A percentile compares a stretch with the other conserved stretches of the same genome.
Evolutionary conservation across 148 eudicot species (phyloP).

Genomic region (Spergularia bocconei): DNA sequence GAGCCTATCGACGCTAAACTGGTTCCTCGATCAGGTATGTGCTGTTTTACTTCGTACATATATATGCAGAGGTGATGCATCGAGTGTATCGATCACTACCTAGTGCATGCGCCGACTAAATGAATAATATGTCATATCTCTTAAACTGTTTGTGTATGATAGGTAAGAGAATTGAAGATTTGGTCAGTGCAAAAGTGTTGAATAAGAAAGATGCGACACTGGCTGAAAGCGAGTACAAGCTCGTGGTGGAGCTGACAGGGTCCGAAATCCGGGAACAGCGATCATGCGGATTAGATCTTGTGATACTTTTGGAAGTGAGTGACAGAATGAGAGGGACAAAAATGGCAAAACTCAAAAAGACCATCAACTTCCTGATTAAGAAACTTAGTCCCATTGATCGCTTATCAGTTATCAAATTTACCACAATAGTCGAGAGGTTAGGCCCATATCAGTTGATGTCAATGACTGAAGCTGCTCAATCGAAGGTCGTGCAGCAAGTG

Average conservation of each 20-base stretch:
- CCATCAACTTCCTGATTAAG: slow-evolving; percentile 3
- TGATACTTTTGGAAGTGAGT: slow-evolving; percentile 16
- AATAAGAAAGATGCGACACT: neutral
- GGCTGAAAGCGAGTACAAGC: neutral
- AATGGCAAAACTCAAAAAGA: neutral
- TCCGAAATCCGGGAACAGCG: neutral
- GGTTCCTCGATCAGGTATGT: too few relatives aligned
- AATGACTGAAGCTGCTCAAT: slow-evolving; percentile 6
- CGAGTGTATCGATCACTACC: too few relatives aligned
- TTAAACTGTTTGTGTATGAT: too few relatives aligned
- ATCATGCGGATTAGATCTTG: slow-evolving; percentile 13
- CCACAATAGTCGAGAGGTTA: neutral
- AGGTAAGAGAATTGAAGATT: too few relatives aligned
- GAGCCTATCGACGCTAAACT: too few relatives aligned
- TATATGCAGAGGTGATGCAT: too few relatives aligned
- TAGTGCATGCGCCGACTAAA: too few relatives aligned
- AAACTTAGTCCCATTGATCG: slow-evolving; percentile 18
- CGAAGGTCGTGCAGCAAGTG: neutral
- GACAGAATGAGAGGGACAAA: slow-evolving; percentile 6
- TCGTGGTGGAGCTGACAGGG: neutral
- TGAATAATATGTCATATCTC: too few relatives aligned
- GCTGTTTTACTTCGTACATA: too few relatives aligned
- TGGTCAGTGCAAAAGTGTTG: neutral
- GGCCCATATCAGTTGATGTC: neutral
- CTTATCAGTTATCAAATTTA: slow-evolving; percentile 4